A percentile compares a stretch with the other conserved stretches of the same genome.
These are phyloP conservation scores for Populus davidiana DNA, from an alignment of 345 rosid genomes.

Conservation along the genomic window DNA sequence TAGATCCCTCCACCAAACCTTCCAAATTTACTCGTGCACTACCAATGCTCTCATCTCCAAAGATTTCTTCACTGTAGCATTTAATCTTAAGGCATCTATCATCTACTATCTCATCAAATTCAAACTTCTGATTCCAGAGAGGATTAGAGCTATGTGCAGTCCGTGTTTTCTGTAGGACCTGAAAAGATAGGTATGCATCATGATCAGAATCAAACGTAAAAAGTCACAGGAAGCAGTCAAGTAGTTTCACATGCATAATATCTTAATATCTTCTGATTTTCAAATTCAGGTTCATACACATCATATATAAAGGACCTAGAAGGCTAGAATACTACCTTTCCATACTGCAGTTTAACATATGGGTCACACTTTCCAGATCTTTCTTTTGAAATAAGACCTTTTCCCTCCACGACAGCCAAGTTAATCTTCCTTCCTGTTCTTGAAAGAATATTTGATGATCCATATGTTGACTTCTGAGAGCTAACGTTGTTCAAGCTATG, in stretches of 20 bases:
- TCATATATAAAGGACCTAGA: slow-evolving; percentile 3
- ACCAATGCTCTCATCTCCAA: slow-evolving; percentile 82
- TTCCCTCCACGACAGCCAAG: slow-evolving; percentile 59
- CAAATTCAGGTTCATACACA: slow-evolving; percentile 5
- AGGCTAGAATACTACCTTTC: slow-evolving; percentile 56
- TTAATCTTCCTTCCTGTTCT: slow-evolving; percentile 74
- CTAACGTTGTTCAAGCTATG: slow-evolving; percentile 50
- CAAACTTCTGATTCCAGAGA: slow-evolving; percentile 72
- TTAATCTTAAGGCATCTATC: slow-evolving; percentile 78
- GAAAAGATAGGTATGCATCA: slow-evolving; percentile 16
- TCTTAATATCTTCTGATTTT: background rate
- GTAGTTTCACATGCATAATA: background rate
- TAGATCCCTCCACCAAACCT: slow-evolving; percentile 68
- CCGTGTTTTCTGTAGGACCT: slow-evolving; percentile 68
- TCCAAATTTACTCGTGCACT: slow-evolving; percentile 81
- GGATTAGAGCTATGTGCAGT: slow-evolving; percentile 48
- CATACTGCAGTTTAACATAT: slow-evolving; percentile 84
- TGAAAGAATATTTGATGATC: slow-evolving; percentile 51
- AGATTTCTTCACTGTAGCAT: slow-evolving; percentile 65
- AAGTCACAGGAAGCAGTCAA: background rate
- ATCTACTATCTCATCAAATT: slow-evolving; percentile 79
- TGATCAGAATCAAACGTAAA: background rate
- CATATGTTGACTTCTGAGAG: slow-evolving; percentile 46
- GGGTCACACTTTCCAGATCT: slow-evolving; percentile 65
- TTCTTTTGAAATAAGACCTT: slow-evolving; percentile 58